These are phyloP conservation scores for Fagopyrum esculentum DNA, from an alignment of 148 eudicot species.

Conservation along the genomic window DNA sequence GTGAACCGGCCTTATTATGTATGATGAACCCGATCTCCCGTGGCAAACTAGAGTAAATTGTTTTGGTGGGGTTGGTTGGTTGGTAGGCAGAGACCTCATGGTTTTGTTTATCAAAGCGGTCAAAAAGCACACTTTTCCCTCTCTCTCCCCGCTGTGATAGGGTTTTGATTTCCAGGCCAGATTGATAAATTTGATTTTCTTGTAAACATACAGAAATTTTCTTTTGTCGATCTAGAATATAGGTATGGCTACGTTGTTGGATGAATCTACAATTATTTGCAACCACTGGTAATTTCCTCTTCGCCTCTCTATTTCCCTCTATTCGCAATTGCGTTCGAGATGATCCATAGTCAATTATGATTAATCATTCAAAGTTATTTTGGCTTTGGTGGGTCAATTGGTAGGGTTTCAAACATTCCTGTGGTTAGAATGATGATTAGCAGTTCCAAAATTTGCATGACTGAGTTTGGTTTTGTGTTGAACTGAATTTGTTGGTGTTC, in stretches of 20 bases:
- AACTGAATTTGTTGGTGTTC: too few species aligned
- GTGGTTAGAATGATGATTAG: background rate
- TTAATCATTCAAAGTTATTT: background rate
- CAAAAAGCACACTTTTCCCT: background rate
- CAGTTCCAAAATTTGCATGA: background rate
- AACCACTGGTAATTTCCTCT: slow-evolving; percentile 46
- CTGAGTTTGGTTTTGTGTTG: background rate
- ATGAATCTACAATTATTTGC: slow-evolving; percentile 51
- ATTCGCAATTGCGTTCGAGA: background rate
- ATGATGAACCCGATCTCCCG: too few species aligned
- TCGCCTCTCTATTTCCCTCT: background rate
- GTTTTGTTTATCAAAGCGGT: too few species aligned
- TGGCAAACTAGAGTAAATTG: too few species aligned
- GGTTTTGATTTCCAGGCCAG: background rate
- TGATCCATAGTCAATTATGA: background rate
- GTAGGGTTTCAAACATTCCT: background rate
- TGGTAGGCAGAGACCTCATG: background rate
- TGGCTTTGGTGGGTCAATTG: background rate
- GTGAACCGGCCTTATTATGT: too few species aligned
- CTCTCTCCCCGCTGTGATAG: background rate
- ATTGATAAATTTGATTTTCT: background rate
- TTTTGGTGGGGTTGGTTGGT: background rate
- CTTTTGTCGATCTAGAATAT: background rate
- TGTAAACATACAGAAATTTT: too few species aligned
- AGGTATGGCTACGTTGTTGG: slow-evolving; percentile 49